Evolutionary conservation across 148 eudicot genomes (phyloP).

Genomic region (Rhododendron vialii): DNA sequence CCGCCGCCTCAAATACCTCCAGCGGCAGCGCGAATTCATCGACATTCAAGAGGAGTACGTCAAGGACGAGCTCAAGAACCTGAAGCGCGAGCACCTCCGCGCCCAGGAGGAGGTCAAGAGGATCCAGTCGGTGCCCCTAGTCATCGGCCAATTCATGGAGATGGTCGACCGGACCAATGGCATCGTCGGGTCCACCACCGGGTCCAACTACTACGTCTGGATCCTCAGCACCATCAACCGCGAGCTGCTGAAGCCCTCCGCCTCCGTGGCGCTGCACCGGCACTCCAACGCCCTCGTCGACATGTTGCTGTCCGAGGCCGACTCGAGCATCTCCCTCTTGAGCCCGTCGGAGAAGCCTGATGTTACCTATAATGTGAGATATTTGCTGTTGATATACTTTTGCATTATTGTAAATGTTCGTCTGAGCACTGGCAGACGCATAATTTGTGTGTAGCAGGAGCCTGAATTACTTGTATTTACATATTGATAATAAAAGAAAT

Average conservation of each 20-base stretch:
- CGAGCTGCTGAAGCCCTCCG: slow-evolving; percentile 65
- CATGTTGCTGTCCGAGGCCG: slow-evolving; percentile 85
- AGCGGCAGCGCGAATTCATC: slow-evolving; percentile 64
- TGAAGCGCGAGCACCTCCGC: slow-evolving; percentile 62
- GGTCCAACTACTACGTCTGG: slow-evolving; percentile 80
- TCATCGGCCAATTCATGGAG: slow-evolving; percentile 93
- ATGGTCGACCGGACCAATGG: slow-evolving; percentile 75
- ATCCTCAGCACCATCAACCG: slow-evolving; percentile 74
- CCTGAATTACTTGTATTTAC: too few species aligned
- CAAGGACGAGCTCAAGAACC: slow-evolving; percentile 79
- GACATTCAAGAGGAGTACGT: slow-evolving; percentile 90
- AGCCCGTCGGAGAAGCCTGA: slow-evolving; percentile 93
- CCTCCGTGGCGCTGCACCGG: slow-evolving; percentile 76
- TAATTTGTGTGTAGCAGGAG: too few species aligned
- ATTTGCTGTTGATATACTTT: too few species aligned
- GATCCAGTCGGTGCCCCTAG: slow-evolving; percentile 80
- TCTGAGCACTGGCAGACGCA: too few species aligned
- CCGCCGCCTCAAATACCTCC: slow-evolving; percentile 51
- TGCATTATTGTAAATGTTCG: too few species aligned
- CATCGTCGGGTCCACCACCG: slow-evolving; percentile 82
- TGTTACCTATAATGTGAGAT: slow-evolving; percentile 63
- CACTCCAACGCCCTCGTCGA: slow-evolving; percentile 85
- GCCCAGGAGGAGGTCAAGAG: slow-evolving; percentile 88
- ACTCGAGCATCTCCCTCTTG: slow-evolving; percentile 77
- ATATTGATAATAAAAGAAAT: too few species aligned